These are phyloP conservation scores for Venturia aucupariae DNA, from an alignment of 2,329 filamentous ascomycete genomes.

Conservation along the genomic window DNA sequence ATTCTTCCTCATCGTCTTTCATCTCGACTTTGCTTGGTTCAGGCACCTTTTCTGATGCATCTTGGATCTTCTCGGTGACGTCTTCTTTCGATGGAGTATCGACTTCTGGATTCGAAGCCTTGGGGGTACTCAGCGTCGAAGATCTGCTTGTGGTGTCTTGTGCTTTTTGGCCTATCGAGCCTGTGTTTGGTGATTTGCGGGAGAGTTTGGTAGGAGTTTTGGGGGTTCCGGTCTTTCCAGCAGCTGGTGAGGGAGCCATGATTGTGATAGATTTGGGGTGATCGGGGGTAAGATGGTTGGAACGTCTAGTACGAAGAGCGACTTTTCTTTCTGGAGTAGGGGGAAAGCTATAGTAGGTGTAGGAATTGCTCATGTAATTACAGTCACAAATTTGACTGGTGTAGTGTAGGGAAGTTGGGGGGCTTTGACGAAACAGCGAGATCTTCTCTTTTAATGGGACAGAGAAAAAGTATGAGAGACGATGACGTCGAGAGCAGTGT, in stretches of 20 bases:
- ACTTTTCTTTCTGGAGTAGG: constrained; percentile 15
- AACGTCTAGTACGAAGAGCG: constrained; percentile 2
- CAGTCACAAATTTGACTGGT: constrained; percentile 6
- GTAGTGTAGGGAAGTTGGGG: not conserved
- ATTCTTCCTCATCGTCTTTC: constrained; percentile 26
- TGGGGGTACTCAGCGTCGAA: constrained; percentile 21
- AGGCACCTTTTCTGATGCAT: constrained; percentile 22
- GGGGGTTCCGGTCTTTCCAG: constrained; percentile 39
- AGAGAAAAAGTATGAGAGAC: not conserved
- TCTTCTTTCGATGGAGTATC: constrained; percentile 27
- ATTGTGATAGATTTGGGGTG: constrained; percentile 17
- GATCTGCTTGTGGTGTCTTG: constrained; percentile 19
- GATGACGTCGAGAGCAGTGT: constrained; percentile 1
- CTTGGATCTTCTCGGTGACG: constrained; percentile 23
- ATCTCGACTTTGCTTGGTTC: constrained; percentile 27
- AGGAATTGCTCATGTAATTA: constrained; percentile 16
- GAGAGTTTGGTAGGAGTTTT: constrained; percentile 44
- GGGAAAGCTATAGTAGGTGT: constrained; percentile 15
- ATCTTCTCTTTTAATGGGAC: constrained; percentile 9
- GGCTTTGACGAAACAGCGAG: not conserved
- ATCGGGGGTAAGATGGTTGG: constrained; percentile 1
- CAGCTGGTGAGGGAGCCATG: constrained; percentile 43
- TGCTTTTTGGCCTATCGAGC: constrained; percentile 30
- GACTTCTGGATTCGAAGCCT: constrained; percentile 25
- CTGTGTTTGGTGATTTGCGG: constrained; percentile 30